Base-by-base conservation (phyloP, 1,284 basidiomycete species). In the Ganoderma resinaceum region DNA sequence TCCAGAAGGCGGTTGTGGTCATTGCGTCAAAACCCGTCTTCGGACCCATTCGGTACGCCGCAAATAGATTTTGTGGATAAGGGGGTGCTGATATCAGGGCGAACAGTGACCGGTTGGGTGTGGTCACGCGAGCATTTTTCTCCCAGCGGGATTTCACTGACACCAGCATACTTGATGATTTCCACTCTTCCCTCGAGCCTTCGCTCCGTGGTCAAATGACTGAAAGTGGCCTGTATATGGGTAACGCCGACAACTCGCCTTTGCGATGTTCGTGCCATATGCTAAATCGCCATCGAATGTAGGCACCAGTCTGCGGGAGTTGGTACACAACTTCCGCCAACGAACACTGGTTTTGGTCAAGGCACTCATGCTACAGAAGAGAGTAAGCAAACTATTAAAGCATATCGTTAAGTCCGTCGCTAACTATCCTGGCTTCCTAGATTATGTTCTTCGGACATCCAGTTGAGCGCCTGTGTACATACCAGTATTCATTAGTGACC, bases 361-460 rank as follows among this genome's bases (percentile, higher is more conserved):
- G 79, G 91, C 98, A 20, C 82, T 99, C 11, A 93, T 99, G 79
- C 83, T 99, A 37, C 97, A 99, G 79, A 95, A 95, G 80, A 86
- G 92, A 82, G 95, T 93, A 74, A 43, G 58, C 35, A 2, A 8
- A 80, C 57, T n/a, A 29, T 35, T 46, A 23, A 5, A 23, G 12
- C 12, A 5, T 2, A 26, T n/a, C 33, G 4, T 46, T 2, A 29
- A 40, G 29, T 18, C 52, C 26, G 9, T 57, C 7, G 18, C n/a
- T 38, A 8, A 31, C 5, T 8, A 26, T 12, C 6, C 20, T 6
- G n/a, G 9, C 33, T 35, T 40, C 14, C 20, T 52, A 97, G 95
- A 93, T 99, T 70, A 95, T 99, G 91, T 96, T 99, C 78, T 98
- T 91, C 75, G 97, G 97, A 9, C 96, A 98, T 77, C 97, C 97